Percentiles rank a stretch among this genome's conserved stretches.
These are phyloP conservation scores for Pythium dissimile DNA, from an alignment of 352 stramenopile genomes.

Conservation along the genomic window DNA sequence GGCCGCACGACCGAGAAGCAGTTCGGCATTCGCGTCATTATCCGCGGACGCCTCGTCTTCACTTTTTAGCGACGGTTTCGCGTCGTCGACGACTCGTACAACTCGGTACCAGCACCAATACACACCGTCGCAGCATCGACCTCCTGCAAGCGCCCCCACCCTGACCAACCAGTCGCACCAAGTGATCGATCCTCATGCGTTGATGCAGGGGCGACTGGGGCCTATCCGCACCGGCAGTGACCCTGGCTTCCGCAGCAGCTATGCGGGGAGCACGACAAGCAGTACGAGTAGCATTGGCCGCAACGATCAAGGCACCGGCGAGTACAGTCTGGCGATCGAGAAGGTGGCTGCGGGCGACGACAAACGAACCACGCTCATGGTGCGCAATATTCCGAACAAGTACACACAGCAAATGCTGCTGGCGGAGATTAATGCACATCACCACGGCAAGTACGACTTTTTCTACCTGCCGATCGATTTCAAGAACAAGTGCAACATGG, in stretches of 20 bases:
- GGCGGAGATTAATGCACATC: conserved; percentile 93
- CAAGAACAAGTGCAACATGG: conserved; percentile 99
- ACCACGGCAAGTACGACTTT: conserved; percentile 95
- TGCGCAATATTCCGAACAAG: conserved; percentile 99
- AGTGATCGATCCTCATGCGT: neutral
- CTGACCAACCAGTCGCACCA: neutral
- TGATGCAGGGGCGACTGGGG: neutral
- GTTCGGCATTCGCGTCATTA: conserved; percentile 17
- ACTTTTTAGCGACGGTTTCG: conserved; percentile 2
- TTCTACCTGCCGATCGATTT: conserved; percentile 99
- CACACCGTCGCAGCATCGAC: conserved; percentile 5
- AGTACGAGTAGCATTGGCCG: conserved; percentile 35
- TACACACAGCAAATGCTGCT: conserved; percentile 99
- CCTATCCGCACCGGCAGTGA: conserved; percentile 26
- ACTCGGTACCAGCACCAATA: conserved; percentile 1
- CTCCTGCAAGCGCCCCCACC: neutral
- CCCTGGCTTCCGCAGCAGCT: conserved; percentile 19
- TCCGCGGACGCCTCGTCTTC: neutral
- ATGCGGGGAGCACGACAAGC: conserved; percentile 28
- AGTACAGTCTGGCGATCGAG: conserved; percentile 78
- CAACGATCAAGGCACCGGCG: conserved; percentile 60
- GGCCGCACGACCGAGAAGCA: conserved; percentile 18
- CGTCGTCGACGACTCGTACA: neutral
- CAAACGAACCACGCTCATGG: conserved; percentile 98
- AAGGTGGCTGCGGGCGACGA: conserved; percentile 86